Conservation (phyloP, 2,329 filamentous ascomycete genomes). For the Trichoderma oligosporum region DNA sequence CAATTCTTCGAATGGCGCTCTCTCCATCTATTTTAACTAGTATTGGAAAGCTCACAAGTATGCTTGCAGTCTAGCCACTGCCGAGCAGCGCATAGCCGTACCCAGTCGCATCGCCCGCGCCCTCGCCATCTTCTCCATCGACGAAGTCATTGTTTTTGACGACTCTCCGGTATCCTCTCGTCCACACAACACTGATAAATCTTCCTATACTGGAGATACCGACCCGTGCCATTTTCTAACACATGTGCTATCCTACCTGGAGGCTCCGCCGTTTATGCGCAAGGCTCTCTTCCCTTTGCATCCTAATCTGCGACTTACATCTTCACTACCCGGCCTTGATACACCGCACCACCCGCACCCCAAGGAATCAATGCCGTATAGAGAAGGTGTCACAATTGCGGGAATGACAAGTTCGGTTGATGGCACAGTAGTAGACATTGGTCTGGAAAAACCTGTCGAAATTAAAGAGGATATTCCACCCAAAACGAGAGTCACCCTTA, state of each 20-base stretch:
- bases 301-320: conserved; percentile 70
- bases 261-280: conserved; percentile 79
- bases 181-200: conserved; percentile 45
- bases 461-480: conserved; percentile 61
- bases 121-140: conserved; percentile 76
- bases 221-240: conserved; percentile 77
- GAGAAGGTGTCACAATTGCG: conserved; percentile 67
- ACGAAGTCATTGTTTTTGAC: conserved; percentile 79
- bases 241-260: conserved; percentile 76
- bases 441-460: conserved; percentile 51
- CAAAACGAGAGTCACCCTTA: conserved; percentile 70
- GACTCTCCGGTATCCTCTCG: conserved; percentile 54
- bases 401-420: conserved; percentile 40
- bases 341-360: conserved; percentile 79
- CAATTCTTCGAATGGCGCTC: neutral
- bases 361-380: conserved; percentile 74
- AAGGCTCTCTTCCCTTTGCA: conserved; percentile 73
- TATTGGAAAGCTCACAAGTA: neutral
- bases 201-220: conserved; percentile 62
- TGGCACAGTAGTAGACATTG: conserved; percentile 56
- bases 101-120: conserved; percentile 76
- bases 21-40: neutral
- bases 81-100: conserved; percentile 70
- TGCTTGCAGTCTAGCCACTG: conserved; percentile 58
- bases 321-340: conserved; percentile 71